These are phyloP conservation scores for Acacia acuminata DNA, from an alignment of 306 rosid genomes.

Conservation along the genomic window DNA sequence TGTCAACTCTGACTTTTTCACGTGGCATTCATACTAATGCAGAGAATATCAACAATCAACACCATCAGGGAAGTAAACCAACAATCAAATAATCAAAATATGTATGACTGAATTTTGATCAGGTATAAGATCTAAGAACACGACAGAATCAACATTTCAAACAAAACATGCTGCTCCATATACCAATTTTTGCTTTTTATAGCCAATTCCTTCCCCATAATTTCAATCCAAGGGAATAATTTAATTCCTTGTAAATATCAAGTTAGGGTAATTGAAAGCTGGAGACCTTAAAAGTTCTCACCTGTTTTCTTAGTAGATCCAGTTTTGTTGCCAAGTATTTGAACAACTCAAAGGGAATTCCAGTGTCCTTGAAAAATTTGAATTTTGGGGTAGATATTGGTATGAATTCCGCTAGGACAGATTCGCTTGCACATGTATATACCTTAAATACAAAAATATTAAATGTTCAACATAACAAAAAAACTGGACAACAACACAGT, in stretches of 20 bases:
- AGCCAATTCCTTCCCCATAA: background rate
- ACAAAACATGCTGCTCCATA: background rate
- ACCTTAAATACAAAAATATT: conserved; percentile 53
- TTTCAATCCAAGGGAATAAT: background rate
- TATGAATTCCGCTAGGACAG: conserved; percentile 58
- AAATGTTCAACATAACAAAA: conserved; percentile 1
- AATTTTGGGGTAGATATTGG: conserved; percentile 74
- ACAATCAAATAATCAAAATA: conserved; percentile 6
- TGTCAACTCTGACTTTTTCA: conserved; percentile 44
- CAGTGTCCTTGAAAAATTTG: conserved; percentile 44
- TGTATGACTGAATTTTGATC: background rate
- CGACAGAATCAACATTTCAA: conserved; percentile 4
- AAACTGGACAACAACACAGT: conserved; percentile 10
- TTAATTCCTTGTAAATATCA: background rate
- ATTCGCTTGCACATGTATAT: conserved; percentile 74
- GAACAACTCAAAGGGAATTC: conserved; percentile 36
- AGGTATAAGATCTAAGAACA: conserved; percentile 1
- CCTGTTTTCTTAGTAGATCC: conserved; percentile 51
- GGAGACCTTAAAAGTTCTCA: conserved; percentile 32
- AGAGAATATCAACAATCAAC: conserved; percentile 35
- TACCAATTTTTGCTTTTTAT: background rate
- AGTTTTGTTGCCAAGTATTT: conserved; percentile 32
- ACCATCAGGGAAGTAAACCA: conserved; percentile 32
- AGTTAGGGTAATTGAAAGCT: background rate
- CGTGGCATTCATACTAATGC: conserved; percentile 52